phyloP scores from a whole-genome alignment of 306 rosid genomes.

The Crotalaria pallida region DNA sequence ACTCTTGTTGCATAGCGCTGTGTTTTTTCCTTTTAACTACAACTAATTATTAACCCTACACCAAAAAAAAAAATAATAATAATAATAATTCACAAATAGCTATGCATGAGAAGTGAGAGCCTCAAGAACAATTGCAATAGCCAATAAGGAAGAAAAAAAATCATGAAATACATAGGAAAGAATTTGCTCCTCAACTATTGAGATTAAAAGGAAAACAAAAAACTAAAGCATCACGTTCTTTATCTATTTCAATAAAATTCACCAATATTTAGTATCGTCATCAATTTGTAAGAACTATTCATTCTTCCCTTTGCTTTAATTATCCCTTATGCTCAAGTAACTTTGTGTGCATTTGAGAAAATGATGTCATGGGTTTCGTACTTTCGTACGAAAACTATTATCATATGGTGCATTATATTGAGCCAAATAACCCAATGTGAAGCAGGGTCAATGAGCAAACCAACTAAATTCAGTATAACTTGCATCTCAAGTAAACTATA shows the following conservation, averaged over 20 bases:
- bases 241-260: no score
- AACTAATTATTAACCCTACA: neutral
- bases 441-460: neutral
- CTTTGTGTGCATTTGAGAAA: neutral
- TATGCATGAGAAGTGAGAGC: neutral
- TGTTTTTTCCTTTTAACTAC: neutral
- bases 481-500: neutral
- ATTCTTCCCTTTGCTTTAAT: neutral
- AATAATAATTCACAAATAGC: neutral
- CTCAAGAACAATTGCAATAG: neutral
- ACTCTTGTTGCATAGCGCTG: neutral
- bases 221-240: no score
- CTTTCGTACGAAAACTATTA: neutral
- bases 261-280: neutral
- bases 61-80: no score
- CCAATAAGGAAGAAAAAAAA: neutral
- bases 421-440: neutral
- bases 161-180: neutral
- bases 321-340: neutral
- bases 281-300: neutral
- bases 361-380: slow-evolving; percentile 3
- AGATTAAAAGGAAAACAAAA: neutral
- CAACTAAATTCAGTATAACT: neutral
- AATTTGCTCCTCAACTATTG: neutral
- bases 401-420: neutral